Base-by-base conservation (phyloP, 306 rosid species). In the Senna siamea region DNA sequence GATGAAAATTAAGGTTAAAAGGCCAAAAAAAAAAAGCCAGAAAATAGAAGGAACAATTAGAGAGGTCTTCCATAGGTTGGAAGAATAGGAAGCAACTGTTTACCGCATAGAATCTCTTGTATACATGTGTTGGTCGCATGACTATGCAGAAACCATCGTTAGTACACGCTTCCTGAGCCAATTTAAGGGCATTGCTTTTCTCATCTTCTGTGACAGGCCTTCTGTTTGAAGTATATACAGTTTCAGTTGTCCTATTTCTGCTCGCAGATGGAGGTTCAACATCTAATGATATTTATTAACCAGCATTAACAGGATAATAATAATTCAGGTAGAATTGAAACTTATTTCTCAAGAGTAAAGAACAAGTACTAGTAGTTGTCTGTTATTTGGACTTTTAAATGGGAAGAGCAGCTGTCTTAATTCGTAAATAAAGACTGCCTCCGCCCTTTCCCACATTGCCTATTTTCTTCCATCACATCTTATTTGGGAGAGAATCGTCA, bases 21-120 rank as follows among this genome's bases (percentile, higher is more conserved):
- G 30, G 46, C 47, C 2, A 38, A 38, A 38, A 7, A 32, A 38
- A 38, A 14, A 9, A 9, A 9, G 52, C 5, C 52, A n/a, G 8
- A n/a, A 44, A 44, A 44, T 44, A 8, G 20, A 48, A n/a, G 20
- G 54, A 48, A 15, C 20, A 48, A 14, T 6, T 48, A n/a, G 8
- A 48, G 20, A 48, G 8, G 13, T 46, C 18, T 46, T 46, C 51
- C 18, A 46, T 46, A 15, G 51, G 51, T 1, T 22, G 37, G 55
- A 68, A 61, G 69, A 19, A 38, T 22, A 55, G 30, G 40, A 79
- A 54, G 72, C 28, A 74, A 41, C 14, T 6, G 7, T 43, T 85
- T 85, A 91, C 97, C 97, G 87, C 63, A 18, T 2, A 87, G 89
- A 85, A 89, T 84, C 90, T 82, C 84, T 69, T 87, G 87, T 85